Percentiles rank a stretch among this genome's conserved stretches.
Conservation (phyloP, 345 rosid genomes). For the Acer saccharum region DNA sequence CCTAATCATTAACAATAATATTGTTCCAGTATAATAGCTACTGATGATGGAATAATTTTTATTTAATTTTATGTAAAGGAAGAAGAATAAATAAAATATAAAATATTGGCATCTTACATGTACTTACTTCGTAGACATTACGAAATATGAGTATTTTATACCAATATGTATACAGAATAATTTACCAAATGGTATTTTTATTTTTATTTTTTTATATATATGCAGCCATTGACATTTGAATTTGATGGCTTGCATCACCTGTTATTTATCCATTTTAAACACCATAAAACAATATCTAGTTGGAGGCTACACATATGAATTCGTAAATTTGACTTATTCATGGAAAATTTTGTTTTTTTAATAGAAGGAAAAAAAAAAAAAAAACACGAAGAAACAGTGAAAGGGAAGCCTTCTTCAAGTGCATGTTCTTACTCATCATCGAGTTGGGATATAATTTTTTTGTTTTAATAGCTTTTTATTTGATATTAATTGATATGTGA, state of each 20-base stretch:
- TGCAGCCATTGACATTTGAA: constrained; percentile 8
- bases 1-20: too few relatives aligned
- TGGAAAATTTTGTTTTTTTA: not conserved
- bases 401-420: not conserved
- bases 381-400: not conserved
- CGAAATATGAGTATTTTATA: not conserved
- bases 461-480: too few relatives aligned
- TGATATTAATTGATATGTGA: too few relatives aligned
- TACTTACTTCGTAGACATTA: not conserved
- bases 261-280: not conserved
- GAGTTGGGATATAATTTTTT: too few relatives aligned
- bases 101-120: not conserved
- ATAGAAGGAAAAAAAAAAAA: not conserved
- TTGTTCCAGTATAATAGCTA: too few relatives aligned
- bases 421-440: not conserved
- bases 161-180: not conserved
- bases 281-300: not conserved
- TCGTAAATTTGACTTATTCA: not conserved
- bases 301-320: not conserved
- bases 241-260: not conserved
- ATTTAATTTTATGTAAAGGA: not conserved
- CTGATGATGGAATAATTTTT: too few relatives aligned
- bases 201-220: too few relatives aligned
- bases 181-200: not conserved
- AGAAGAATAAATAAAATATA: too few relatives aligned